Base-by-base conservation (phyloP, 2,329 filamentous ascomycete species). In the Tolypocladium inflatum region DNA sequence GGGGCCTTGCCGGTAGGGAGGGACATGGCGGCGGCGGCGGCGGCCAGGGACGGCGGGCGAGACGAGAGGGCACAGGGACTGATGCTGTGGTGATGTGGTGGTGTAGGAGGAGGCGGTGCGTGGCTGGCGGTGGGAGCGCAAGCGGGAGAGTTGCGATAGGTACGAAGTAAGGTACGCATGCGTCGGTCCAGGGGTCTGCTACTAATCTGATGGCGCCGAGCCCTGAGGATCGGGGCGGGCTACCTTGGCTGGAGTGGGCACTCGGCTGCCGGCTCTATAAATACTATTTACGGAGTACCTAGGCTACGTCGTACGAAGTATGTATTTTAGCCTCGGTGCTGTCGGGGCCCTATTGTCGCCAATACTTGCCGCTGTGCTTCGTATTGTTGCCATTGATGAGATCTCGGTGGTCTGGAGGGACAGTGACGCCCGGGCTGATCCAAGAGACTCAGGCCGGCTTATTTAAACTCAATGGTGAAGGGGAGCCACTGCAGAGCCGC, bases 1-100 rank as follows among this genome's bases (percentile, higher is more conserved):
- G 60, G 55, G n/a, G 73, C 73, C 59, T 69, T 66, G 45, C 67
- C 65, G 13, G 68, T 71, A 52, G 74, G 74, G 57, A 74, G 72
- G 52, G 74, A 74, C 75, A 77, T 77, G 63, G 59, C 64, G 59
- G 56, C 38, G 50, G 26, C 26, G 26, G 26, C 26, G 48, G 48
- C 30, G 26, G 37, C 23, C 23, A 15, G 54, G 23, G 35, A n/a
- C 50, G 26, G 43, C 17, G n/a, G 55, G 6, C 11, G 33, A 51
- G 37, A 10, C 23, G 21, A 51, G 30, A 39, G 35, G 58, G 15
- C n/a, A 10, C 30, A 35, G 3, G 21, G 19, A 48, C 10, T 8
- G 42, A 15, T 38, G 10, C n/a, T 10, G n/a, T 33, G 8, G 9
- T n/a, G 33, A n/a, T 4, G 33, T 13, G 15, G 30, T 8, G 19